Percentiles rank a stretch among this genome's conserved stretches.
Evolutionary conservation across 2,329 filamentous ascomycete species (phyloP).

Genomic region (Talaromyces atroroseus): DNA sequence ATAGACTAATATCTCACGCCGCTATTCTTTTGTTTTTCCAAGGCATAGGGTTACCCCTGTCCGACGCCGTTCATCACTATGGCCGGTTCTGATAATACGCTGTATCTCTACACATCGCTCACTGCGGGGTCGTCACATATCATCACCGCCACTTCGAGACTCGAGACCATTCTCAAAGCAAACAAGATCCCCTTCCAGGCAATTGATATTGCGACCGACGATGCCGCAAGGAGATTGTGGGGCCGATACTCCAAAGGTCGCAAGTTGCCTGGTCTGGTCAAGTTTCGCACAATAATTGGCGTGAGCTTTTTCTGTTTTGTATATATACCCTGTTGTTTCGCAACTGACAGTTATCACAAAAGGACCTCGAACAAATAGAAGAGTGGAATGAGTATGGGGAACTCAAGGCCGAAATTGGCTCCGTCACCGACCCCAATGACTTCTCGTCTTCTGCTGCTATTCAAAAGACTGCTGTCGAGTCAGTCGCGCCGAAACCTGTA

Average conservation of each 20-base stretch:
- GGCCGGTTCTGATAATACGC: conserved; percentile 46
- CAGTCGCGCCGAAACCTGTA: conserved; percentile 19
- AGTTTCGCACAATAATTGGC: conserved; percentile 77
- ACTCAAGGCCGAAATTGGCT: conserved; percentile 73
- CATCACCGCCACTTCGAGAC: conserved; percentile 87
- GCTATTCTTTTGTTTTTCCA: neutral
- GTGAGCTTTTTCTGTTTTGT: conserved; percentile 51
- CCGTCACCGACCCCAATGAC: conserved; percentile 29
- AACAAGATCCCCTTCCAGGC: conserved; percentile 93
- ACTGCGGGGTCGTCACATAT: conserved; percentile 95
- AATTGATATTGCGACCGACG: conserved; percentile 84
- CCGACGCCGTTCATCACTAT: conserved; percentile 16
- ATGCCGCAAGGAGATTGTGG: conserved; percentile 84
- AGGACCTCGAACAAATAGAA: conserved; percentile 87
- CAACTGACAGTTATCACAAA: conserved; percentile 32
- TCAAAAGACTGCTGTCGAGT: conserved; percentile 20
- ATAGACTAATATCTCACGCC: neutral
- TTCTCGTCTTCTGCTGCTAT: conserved; percentile 23
- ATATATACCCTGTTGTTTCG: neutral
- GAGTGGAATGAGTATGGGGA: conserved; percentile 99
- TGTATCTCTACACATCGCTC: conserved; percentile 94
- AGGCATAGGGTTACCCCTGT: neutral
- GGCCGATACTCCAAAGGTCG: conserved; percentile 75
- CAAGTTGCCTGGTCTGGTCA: conserved; percentile 84
- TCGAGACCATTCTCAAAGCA: conserved; percentile 92